Evolutionary conservation across 2,329 filamentous ascomycete genomes (phyloP).

Genomic region (Ophiostoma sp.): DNA sequence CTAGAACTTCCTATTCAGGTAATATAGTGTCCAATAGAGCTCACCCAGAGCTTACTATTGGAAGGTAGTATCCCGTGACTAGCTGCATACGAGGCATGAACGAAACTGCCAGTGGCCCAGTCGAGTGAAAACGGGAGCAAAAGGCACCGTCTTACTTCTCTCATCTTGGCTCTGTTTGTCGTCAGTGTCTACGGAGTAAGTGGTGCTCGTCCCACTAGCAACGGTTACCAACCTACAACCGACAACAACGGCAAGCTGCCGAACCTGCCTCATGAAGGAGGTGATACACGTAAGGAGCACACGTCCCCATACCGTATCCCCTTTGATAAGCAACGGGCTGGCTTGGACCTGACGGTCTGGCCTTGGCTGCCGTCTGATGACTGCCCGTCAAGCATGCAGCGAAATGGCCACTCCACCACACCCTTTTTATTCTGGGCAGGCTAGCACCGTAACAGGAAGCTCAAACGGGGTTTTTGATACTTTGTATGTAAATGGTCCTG

Average conservation of each 20-base stretch:
- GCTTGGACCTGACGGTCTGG: slow-evolving; percentile 6
- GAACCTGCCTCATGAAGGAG: background rate
- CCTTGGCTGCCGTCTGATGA: background rate
- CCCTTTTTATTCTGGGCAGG: background rate
- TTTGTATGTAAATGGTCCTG: background rate
- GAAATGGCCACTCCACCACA: slow-evolving; percentile 9
- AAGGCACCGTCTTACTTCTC: background rate
- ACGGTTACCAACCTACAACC: background rate
- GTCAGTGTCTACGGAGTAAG: background rate
- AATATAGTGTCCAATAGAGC: slow-evolving; percentile 6
- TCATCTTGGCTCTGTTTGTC: background rate
- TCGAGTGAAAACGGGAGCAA: background rate
- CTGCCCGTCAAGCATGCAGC: background rate
- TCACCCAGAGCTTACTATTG: background rate
- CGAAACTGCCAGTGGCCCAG: background rate
- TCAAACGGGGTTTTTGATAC: slow-evolving; percentile 6
- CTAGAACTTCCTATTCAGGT: slow-evolving; percentile 24
- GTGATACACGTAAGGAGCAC: background rate
- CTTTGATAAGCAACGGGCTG: background rate
- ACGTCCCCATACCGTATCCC: background rate
- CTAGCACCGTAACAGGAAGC: slow-evolving; percentile 21
- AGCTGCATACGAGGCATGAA: background rate
- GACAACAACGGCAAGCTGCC: background rate
- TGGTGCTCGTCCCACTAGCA: background rate
- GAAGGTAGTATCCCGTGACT: background rate